These are phyloP conservation scores for Madurella mycetomatis DNA, from an alignment of 2,329 filamentous ascomycete genomes.

Conservation along the genomic window DNA sequence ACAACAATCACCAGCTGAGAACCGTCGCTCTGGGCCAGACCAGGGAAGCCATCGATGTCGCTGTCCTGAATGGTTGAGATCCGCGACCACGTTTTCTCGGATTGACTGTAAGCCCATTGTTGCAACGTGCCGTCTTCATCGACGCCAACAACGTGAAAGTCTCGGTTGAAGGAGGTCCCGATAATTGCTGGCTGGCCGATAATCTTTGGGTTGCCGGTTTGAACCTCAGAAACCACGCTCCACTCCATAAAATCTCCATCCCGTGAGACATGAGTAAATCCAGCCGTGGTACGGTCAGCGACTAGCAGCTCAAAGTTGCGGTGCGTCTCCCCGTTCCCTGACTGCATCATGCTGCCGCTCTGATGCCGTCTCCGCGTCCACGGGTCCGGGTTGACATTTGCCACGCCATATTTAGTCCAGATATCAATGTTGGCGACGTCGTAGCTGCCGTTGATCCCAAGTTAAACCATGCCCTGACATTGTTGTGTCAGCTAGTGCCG, in stretches of 20 bases:
- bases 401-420: conserved; percentile 22
- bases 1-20: conserved; percentile 17
- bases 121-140: neutral
- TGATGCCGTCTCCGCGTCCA: conserved; percentile 22
- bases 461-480: neutral
- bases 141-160: conserved; percentile 17
- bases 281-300: neutral
- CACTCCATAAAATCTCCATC: conserved; percentile 12
- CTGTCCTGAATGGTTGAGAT: conserved; percentile 5
- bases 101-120: conserved; percentile 18
- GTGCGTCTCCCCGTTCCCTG: conserved; percentile 20
- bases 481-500: neutral
- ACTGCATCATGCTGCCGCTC: conserved; percentile 21
- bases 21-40: conserved; percentile 17
- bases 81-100: conserved; percentile 6
- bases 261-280: conserved; percentile 13
- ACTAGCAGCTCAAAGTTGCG: conserved; percentile 21
- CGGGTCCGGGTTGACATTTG: conserved; percentile 22
- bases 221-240: conserved; percentile 1
- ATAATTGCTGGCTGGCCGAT: conserved; percentile 17
- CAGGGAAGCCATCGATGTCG: conserved; percentile 19
- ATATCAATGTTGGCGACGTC: conserved; percentile 19
- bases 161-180: conserved; percentile 21
- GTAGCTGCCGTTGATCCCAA: conserved; percentile 9
- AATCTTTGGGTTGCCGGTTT: neutral